These are phyloP conservation scores for Cladorrhinum samala DNA, from an alignment of 495 filamentous ascomycete species.

Conservation along the genomic window DNA sequence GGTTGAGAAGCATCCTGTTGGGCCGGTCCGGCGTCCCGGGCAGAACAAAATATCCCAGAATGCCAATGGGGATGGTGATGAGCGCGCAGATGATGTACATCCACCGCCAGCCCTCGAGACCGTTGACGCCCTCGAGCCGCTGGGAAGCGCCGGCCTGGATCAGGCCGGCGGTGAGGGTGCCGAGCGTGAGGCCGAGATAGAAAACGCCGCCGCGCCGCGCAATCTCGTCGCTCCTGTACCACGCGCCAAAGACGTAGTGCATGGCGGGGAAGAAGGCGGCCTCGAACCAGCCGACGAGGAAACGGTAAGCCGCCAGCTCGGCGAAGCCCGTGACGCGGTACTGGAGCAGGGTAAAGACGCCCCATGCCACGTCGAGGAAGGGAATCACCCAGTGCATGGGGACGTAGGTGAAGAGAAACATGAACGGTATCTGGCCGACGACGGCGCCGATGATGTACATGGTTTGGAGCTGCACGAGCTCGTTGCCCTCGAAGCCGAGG, in stretches of 20 bases:
- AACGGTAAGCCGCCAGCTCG: conserved; percentile 24
- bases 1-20: conserved; percentile 34
- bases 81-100: conserved; percentile 49
- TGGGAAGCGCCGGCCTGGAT: conserved; percentile 43
- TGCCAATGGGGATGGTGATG: conserved; percentile 44
- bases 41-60: conserved; percentile 38
- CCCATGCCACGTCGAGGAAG: conserved; percentile 37
- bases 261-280: conserved; percentile 22
- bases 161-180: conserved; percentile 44
- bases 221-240: conserved; percentile 27
- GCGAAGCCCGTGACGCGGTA: conserved; percentile 28
- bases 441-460: conserved; percentile 48
- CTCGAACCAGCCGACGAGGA: conserved; percentile 26
- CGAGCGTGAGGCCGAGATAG: conserved; percentile 44
- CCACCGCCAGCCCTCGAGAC: conserved; percentile 46
- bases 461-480: conserved; percentile 43
- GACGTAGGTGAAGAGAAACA: conserved; percentile 44
- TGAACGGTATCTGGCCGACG: conserved; percentile 45
- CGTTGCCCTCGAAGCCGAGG: conserved; percentile 40
- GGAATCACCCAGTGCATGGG: conserved; percentile 45
- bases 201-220: conserved; percentile 43
- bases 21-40: conserved; percentile 41
- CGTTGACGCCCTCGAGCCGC: conserved; percentile 40
- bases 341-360: conserved; percentile 43
- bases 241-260: conserved; percentile 24